Conservation (phyloP, 2,329 filamentous ascomycete genomes). For the Ophiostoma montium region DNA sequence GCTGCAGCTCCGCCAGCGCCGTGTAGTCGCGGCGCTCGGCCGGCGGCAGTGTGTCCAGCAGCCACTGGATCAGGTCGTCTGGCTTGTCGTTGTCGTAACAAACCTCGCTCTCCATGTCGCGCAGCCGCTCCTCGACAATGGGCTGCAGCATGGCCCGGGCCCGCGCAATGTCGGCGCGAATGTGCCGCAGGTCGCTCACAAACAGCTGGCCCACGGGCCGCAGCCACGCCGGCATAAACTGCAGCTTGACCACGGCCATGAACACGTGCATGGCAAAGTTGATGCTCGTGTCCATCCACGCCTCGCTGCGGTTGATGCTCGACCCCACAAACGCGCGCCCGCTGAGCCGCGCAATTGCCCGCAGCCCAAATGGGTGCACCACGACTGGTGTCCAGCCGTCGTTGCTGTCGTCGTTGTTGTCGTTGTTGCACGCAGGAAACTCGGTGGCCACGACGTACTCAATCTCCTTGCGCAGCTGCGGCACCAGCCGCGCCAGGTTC, state of each 20-base stretch:
- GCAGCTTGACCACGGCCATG: conserved; percentile 33
- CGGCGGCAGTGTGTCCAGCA: conserved; percentile 26
- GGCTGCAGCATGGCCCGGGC: conserved; percentile 31
- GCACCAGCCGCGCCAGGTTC: conserved; percentile 31
- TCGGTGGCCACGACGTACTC: conserved; percentile 31
- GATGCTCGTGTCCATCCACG: conserved; percentile 39
- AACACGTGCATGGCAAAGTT: conserved; percentile 37
- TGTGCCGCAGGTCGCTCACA: conserved; percentile 31
- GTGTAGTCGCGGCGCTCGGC: conserved; percentile 24
- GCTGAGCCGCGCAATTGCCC: conserved; percentile 37
- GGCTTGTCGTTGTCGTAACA: conserved; percentile 20
- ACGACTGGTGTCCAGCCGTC: conserved; percentile 43
- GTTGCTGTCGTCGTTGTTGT: too few species aligned
- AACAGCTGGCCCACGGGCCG: conserved; percentile 32
- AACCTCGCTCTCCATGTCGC: conserved; percentile 23
- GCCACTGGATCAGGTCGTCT: conserved; percentile 32
- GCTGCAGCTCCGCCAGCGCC: conserved; percentile 27
- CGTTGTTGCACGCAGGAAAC: conserved; percentile 33
- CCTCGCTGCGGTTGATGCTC: conserved; percentile 33
- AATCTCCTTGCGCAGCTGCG: conserved; percentile 32
- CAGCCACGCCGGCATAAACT: conserved; percentile 36
- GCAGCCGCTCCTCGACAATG: conserved; percentile 31
- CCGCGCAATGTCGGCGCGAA: conserved; percentile 27
- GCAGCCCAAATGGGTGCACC: conserved; percentile 36
- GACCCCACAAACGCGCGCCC: conserved; percentile 39